Percentiles rank a stretch among this genome's conserved stretches.
Conservation (phyloP, 2,329 filamentous ascomycete species). For the Aureobasidium sp. region DNA sequence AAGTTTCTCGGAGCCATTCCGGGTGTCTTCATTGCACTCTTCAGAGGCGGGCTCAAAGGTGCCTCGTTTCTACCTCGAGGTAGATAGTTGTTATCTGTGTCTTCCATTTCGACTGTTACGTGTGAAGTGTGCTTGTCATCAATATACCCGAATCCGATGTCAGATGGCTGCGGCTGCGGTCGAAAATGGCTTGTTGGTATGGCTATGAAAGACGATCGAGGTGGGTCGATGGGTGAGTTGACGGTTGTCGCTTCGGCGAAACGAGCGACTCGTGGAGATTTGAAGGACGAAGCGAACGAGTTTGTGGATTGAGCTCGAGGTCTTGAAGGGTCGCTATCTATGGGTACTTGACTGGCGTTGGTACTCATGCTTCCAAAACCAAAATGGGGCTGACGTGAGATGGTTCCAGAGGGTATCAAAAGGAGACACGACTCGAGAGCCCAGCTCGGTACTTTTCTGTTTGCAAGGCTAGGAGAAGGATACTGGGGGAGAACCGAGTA, state of each 20-base stretch:
- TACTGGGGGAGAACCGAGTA: not conserved
- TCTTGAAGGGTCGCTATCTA: slow-evolving; percentile 14
- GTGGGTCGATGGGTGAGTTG: slow-evolving; percentile 62
- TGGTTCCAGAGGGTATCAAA: slow-evolving; percentile 5
- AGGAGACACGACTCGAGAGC: not conserved
- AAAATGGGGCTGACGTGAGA: slow-evolving; percentile 16
- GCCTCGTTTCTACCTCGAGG: slow-evolving; percentile 54
- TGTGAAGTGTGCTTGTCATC: slow-evolving; percentile 45
- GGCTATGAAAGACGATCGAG: slow-evolving; percentile 50
- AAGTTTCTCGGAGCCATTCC: slow-evolving; percentile 64
- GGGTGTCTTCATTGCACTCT: slow-evolving; percentile 82
- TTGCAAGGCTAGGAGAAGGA: not conserved
- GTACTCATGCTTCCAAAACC: slow-evolving; percentile 12
- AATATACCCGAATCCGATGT: slow-evolving; percentile 91
- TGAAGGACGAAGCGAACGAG: slow-evolving; percentile 38
- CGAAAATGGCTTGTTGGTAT: slow-evolving; percentile 46
- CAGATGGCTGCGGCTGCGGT: slow-evolving; percentile 64
- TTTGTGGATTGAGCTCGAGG: slow-evolving; percentile 26
- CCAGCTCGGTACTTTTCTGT: slow-evolving; percentile 7
- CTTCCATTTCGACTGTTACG: slow-evolving; percentile 44
- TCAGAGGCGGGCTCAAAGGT: slow-evolving; percentile 65
- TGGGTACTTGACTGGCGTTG: slow-evolving; percentile 10
- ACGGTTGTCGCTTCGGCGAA: slow-evolving; percentile 76
- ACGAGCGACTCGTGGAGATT: slow-evolving; percentile 64
- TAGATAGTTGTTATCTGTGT: slow-evolving; percentile 39